These are phyloP conservation scores for Davidsoniella neocaledoniae DNA, from an alignment of 2,329 filamentous ascomycete species.

Conservation along the genomic window DNA sequence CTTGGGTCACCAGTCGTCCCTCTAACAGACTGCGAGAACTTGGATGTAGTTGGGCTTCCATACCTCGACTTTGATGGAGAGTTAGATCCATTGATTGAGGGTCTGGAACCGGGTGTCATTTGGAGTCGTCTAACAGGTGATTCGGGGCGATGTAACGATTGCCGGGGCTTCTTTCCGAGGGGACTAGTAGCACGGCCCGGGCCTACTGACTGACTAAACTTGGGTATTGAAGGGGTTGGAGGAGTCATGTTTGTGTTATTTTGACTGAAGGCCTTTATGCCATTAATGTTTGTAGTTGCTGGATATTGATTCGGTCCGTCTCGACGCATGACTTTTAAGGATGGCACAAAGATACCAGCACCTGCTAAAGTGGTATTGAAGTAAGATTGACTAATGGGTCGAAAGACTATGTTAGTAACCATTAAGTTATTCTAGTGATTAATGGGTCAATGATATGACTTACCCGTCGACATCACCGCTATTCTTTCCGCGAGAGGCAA, in stretches of 20 bases:
- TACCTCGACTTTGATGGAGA: slow-evolving; percentile 36
- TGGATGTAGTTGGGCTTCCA: slow-evolving; percentile 36
- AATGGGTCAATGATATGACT: slow-evolving; percentile 17
- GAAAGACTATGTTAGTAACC: slow-evolving; percentile 10
- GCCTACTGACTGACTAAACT: slow-evolving; percentile 80
- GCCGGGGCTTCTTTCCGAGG: slow-evolving; percentile 43
- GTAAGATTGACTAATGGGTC: slow-evolving; percentile 43
- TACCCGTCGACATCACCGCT: slow-evolving; percentile 92
- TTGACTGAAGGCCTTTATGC: slow-evolving; percentile 36
- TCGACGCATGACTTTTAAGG: slow-evolving; percentile 61
- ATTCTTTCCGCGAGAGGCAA: slow-evolving; percentile 77
- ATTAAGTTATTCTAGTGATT: not conserved
- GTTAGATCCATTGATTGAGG: slow-evolving; percentile 29
- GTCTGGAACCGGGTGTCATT: slow-evolving; percentile 38
- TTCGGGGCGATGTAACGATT: slow-evolving; percentile 73
- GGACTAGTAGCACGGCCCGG: slow-evolving; percentile 58
- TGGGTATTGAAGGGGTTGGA: slow-evolving; percentile 48
- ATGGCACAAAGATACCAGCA: slow-evolving; percentile 83
- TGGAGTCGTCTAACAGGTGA: slow-evolving; percentile 61
- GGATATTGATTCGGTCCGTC: slow-evolving; percentile 42
- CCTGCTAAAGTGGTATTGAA: slow-evolving; percentile 65
- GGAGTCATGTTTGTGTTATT: slow-evolving; percentile 46
- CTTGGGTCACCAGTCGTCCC: slow-evolving; percentile 44
- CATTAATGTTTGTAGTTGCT: slow-evolving; percentile 45
- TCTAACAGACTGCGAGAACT: slow-evolving; percentile 46